Percentiles rank a stretch among this genome's conserved stretches.
These are phyloP conservation scores for Cymbopogon citratus DNA, from an alignment of 176 grass and related monocot genomes.

Conservation along the genomic window DNA sequence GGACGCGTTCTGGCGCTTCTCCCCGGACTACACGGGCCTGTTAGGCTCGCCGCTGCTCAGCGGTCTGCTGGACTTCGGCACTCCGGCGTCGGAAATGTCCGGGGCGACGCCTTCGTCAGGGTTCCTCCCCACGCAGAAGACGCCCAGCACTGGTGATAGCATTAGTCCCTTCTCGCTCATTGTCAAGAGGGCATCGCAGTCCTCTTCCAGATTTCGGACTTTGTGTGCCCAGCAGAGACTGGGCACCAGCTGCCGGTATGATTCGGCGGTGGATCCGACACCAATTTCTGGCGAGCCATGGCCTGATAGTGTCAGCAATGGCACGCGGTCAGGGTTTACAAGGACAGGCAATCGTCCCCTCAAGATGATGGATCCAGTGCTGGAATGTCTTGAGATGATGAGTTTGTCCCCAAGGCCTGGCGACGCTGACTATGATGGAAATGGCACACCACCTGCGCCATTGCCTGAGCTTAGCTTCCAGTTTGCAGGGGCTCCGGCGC, in stretches of 20 bases:
- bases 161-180: slow-evolving; percentile 95
- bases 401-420: slow-evolving; percentile 34
- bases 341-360: slow-evolving; percentile 17
- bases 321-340: slow-evolving; percentile 8
- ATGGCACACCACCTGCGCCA: slow-evolving; percentile 11
- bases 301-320: slow-evolving; percentile 5
- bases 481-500: slow-evolving; percentile 28
- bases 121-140: slow-evolving; percentile 45
- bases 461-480: slow-evolving; percentile 66
- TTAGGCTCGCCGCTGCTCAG: slow-evolving; percentile 34
- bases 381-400: slow-evolving; percentile 50
- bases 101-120: slow-evolving; percentile 45
- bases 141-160: slow-evolving; percentile 66
- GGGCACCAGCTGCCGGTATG: not conserved
- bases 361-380: slow-evolving; percentile 41
- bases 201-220: slow-evolving; percentile 39
- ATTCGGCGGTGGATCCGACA: not conserved
- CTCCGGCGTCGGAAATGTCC: slow-evolving; percentile 25
- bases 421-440: slow-evolving; percentile 32
- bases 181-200: slow-evolving; percentile 69
- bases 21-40: slow-evolving; percentile 38
- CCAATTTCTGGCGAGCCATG: slow-evolving; percentile 25
- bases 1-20: slow-evolving; percentile 36
- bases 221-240: slow-evolving; percentile 38
- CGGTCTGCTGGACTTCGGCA: slow-evolving; percentile 28